Evolutionary conservation across 306 rosid species (phyloP).

Genomic region (Carpinus viminea): DNA sequence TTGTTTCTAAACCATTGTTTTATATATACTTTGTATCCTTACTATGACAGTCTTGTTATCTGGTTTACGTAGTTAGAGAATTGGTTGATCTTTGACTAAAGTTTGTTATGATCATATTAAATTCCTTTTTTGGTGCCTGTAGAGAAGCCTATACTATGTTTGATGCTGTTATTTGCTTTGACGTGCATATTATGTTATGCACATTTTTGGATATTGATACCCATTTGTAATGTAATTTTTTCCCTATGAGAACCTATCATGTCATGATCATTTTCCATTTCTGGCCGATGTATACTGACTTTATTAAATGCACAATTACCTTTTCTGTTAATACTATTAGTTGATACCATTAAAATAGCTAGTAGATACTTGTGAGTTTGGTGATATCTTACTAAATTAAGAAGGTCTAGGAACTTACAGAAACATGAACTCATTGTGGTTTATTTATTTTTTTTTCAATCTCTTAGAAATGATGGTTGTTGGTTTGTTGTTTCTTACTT

Average conservation of each 20-base stretch:
- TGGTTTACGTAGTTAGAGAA: neutral
- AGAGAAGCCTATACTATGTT: neutral
- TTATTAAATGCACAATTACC: neutral
- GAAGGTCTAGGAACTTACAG: neutral
- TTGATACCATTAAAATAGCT: neutral
- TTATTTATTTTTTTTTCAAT: neutral
- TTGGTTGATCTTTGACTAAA: neutral
- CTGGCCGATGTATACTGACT: neutral
- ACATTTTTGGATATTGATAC: neutral
- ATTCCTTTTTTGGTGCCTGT: neutral
- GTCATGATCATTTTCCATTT: neutral
- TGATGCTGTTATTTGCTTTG: conserved; percentile 1
- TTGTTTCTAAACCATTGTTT: conserved; percentile 2
- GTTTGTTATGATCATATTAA: neutral
- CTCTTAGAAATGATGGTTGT: conserved; percentile 7
- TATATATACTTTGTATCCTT: neutral
- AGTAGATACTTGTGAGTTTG: conserved; percentile 5
- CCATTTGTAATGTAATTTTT: neutral
- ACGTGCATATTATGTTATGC: neutral
- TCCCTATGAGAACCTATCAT: neutral
- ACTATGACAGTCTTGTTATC: neutral
- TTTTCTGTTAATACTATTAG: neutral
- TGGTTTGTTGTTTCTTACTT: conserved; percentile 4
- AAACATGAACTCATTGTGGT: neutral
- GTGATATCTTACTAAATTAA: neutral